phyloP scores from a whole-genome alignment of 2,329 filamentous ascomycete species.

The Aspergillus pseudotamarii region DNA sequence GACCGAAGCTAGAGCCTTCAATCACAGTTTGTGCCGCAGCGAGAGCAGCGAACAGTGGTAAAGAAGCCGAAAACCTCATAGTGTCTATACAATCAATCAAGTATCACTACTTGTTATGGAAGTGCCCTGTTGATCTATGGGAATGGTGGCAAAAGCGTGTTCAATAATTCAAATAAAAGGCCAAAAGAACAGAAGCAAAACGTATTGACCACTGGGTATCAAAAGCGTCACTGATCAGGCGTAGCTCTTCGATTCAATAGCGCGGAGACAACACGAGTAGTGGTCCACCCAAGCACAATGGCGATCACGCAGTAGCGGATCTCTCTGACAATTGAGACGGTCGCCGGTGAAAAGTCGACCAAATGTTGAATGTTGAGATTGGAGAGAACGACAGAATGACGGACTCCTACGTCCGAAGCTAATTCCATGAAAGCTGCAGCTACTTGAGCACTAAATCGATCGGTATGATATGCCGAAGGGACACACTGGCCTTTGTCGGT shows the following conservation, averaged over 20 bases:
- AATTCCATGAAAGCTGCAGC: constrained; percentile 38
- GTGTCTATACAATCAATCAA: constrained; percentile 27
- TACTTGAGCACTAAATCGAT: constrained; percentile 1
- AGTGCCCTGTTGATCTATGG: neutral
- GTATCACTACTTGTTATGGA: constrained; percentile 6
- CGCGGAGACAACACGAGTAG: constrained; percentile 40
- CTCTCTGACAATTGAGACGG: constrained; percentile 54
- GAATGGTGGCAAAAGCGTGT: neutral
- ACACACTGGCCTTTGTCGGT: constrained; percentile 22
- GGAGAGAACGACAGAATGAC: constrained; percentile 48
- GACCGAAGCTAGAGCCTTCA: constrained; percentile 77
- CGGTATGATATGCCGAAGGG: constrained; percentile 11
- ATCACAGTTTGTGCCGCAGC: constrained; percentile 68
- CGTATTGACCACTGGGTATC: constrained; percentile 17
- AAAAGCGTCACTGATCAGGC: constrained; percentile 20
- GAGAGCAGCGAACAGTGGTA: constrained; percentile 51
- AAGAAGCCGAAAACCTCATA: constrained; percentile 46
- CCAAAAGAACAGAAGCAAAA: constrained; percentile 6
- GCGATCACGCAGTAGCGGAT: constrained; percentile 54
- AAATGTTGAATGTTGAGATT: constrained; percentile 53
- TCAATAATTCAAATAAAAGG: neutral
- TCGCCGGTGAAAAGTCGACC: constrained; percentile 54
- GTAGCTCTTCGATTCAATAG: constrained; percentile 29
- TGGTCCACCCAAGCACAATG: constrained; percentile 52
- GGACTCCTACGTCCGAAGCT: constrained; percentile 44